Evolutionary conservation across 345 rosid species (phyloP).

Genomic region (Combretum micranthum): DNA sequence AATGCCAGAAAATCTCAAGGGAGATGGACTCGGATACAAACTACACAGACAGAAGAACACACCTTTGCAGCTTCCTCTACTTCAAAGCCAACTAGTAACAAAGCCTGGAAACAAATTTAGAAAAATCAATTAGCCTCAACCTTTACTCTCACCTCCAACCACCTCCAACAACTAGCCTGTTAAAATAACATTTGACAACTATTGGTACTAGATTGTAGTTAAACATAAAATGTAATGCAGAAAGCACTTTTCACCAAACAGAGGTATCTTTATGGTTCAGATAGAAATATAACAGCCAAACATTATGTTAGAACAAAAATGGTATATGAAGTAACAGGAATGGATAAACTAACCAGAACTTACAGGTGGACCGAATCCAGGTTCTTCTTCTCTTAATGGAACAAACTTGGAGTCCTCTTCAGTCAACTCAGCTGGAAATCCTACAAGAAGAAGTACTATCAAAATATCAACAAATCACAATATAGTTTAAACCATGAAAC

Average conservation of each 20-base stretch:
- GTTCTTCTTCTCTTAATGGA: conserved; percentile 66
- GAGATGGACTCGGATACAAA: not conserved
- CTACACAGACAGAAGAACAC: not conserved
- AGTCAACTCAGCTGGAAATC: conserved; percentile 35
- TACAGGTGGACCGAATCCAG: conserved; percentile 80
- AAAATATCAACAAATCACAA: too few relatives aligned
- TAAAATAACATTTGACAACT: too few relatives aligned
- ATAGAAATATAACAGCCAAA: conserved; percentile 20
- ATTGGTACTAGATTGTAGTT: not conserved
- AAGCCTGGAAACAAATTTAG: conserved; percentile 39
- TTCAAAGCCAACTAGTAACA: conserved; percentile 67
- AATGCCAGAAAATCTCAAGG: too few relatives aligned
- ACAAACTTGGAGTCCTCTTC: conserved; percentile 74
- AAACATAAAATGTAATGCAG: too few relatives aligned
- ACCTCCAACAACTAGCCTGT: too few relatives aligned
- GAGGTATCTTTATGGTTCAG: conserved; percentile 7
- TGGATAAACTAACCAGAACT: conserved; percentile 41
- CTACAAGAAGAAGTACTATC: conserved; percentile 19
- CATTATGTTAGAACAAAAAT: not conserved
- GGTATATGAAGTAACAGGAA: not conserved
- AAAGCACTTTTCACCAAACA: not conserved
- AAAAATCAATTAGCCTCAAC: not conserved
- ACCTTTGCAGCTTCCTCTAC: conserved; percentile 60
- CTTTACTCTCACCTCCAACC: not conserved
- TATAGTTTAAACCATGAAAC: too few relatives aligned